These are phyloP conservation scores for Exidia glandulosa DNA, from an alignment of 768 basidiomycete species.

Conservation along the genomic window DNA sequence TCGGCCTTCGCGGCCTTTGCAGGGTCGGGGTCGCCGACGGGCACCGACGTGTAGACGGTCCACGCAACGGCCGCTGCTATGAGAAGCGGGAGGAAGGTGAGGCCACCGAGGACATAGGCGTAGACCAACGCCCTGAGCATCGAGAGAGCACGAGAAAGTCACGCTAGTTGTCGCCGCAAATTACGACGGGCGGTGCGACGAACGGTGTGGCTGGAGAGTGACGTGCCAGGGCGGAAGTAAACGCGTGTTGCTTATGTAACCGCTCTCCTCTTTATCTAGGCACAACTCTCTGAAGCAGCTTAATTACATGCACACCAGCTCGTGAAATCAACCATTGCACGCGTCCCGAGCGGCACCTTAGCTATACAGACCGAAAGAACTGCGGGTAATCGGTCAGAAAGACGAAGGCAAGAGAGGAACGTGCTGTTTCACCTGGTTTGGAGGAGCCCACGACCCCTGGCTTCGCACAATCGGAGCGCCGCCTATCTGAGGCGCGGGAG, in stretches of 20 bases:
- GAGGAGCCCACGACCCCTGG: neutral
- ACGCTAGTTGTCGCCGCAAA: too few species aligned
- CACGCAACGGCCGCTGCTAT: constrained; percentile 45
- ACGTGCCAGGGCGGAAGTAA: neutral
- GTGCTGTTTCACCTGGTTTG: too few species aligned
- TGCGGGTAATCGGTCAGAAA: too few species aligned
- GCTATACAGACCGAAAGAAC: too few species aligned
- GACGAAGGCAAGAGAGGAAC: too few species aligned
- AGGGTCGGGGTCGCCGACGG: constrained; percentile 48
- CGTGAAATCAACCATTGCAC: too few species aligned
- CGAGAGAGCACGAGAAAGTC: neutral
- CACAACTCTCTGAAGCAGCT: too few species aligned
- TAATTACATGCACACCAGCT: too few species aligned
- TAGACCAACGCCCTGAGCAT: constrained; percentile 56
- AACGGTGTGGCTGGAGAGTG: neutral
- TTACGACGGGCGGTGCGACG: too few species aligned
- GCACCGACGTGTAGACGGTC: constrained; percentile 74
- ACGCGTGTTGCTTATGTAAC: too few species aligned
- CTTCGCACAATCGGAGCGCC: neutral
- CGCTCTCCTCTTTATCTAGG: too few species aligned
- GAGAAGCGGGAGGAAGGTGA: constrained; percentile 81
- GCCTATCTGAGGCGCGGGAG: neutral
- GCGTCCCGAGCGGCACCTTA: too few species aligned
- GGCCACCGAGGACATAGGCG: constrained; percentile 79
- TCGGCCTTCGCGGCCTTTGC: constrained; percentile 25